Evolutionary conservation across 106 monocot genomes (phyloP).

Genomic region (Posidonia australis): DNA sequence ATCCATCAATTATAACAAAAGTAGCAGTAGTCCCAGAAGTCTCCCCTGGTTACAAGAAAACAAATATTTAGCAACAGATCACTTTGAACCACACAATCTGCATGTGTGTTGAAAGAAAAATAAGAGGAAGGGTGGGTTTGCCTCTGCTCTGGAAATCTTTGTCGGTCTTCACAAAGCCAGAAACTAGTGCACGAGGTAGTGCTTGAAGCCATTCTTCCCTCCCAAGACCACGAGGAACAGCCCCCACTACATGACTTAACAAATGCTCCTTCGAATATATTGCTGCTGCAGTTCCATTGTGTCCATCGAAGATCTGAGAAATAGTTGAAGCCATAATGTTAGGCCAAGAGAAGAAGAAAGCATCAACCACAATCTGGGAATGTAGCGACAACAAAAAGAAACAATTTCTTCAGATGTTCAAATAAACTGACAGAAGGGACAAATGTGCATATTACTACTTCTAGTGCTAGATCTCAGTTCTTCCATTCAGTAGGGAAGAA

Average conservation of each 20-base stretch:
- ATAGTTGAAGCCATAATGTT: too few relatives aligned
- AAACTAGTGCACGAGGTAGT: constrained; percentile 55
- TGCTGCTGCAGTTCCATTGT: constrained; percentile 62
- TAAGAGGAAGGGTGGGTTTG: not conserved
- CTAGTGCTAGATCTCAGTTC: too few relatives aligned
- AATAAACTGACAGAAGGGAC: too few relatives aligned
- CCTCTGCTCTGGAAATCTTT: constrained; percentile 61
- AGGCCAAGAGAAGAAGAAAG: too few relatives aligned
- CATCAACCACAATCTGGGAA: too few relatives aligned
- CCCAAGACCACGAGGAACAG: constrained; percentile 39
- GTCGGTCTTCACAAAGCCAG: constrained; percentile 68
- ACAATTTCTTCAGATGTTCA: too few relatives aligned
- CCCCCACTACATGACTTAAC: constrained; percentile 39
- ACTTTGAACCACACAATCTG: not conserved
- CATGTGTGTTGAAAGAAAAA: not conserved
- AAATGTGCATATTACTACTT: too few relatives aligned
- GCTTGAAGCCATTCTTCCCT: constrained; percentile 66
- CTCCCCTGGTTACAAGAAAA: constrained; percentile 11
- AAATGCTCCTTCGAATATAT: constrained; percentile 47
- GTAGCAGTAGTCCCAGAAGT: constrained; percentile 18
- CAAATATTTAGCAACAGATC: constrained; percentile 2
- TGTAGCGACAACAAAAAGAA: too few relatives aligned
- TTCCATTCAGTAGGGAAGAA: too few relatives aligned
- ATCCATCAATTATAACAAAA: constrained; percentile 18
- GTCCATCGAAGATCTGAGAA: constrained; percentile 57